Base-by-base conservation (phyloP, 192 early-diverging fungal genomes). In the Backusella macrospora region DNA sequence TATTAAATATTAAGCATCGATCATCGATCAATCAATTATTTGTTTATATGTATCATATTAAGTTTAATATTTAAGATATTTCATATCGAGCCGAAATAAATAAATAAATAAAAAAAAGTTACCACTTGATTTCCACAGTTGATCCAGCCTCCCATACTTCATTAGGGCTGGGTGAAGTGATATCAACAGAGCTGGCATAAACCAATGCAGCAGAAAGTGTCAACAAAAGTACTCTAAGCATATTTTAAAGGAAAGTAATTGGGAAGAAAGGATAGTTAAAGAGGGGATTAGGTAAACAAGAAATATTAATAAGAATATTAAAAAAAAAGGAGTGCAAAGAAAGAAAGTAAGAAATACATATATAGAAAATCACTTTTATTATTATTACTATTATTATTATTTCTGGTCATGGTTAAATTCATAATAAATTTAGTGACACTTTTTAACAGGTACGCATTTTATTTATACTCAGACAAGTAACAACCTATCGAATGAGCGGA, bases 51-150 rank as follows among this genome's bases (percentile, higher is more conserved):
- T 66, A 43, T 44, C 18, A n/a, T 59, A 14, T 38, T 59, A 42
- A 21, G 39, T 62, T 43, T 14, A 68, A 68, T 68, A 68, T 65
- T 59, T 59, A 65, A 37, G 34, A 40, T 65, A 40, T 39, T 65
- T 40, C 18, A 42, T 39, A 39, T 65, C 64, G 64, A 39, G 38
- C 63, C 26, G 34, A 65, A 3, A 16, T 16, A 47, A 1, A 47
- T 47, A 47, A 10, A n/a, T n/a, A n/a, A n/a, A n/a, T n/a, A 47
- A 10, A 62, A 18, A 42, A 23, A 47, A 18, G 21, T 10, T 71
- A 71, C 70, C 70, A 71, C 62, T 62, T 71, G 42, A 71, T 71
- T 38, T 71, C 37, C 5, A 71, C 70, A 21, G 70, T 71, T 12
- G 47, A 52, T 52, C 70, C 70, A 9, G 38, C 42, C 16, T 52